These are phyloP conservation scores for Yarrowia osloensis DNA, from an alignment of 805 yeast genomes.

Conservation along the genomic window DNA sequence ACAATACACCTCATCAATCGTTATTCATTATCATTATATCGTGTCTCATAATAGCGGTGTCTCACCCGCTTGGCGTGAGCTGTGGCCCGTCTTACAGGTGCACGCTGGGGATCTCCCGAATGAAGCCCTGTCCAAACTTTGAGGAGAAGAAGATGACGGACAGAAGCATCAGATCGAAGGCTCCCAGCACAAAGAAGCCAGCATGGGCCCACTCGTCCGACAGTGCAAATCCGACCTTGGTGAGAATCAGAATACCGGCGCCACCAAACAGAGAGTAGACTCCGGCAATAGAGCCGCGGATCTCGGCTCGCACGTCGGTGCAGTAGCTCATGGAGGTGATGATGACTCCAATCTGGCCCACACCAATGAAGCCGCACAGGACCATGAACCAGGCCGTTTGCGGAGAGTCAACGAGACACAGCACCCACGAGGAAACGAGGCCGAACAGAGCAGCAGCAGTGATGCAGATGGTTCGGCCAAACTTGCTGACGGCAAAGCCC, in stretches of 20 bases:
- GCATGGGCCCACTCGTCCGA: slow-evolving; percentile 60
- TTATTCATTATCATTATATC: slow-evolving; percentile 25
- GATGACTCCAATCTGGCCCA: slow-evolving; percentile 62
- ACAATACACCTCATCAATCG: neutral
- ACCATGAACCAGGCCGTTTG: slow-evolving; percentile 32
- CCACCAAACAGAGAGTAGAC: slow-evolving; percentile 70
- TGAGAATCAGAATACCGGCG: slow-evolving; percentile 60
- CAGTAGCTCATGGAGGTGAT: slow-evolving; percentile 66
- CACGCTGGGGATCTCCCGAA: slow-evolving; percentile 22
- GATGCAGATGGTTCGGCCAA: slow-evolving; percentile 45
- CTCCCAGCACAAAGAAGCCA: slow-evolving; percentile 58
- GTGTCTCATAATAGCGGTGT: neutral
- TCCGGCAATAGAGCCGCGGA: slow-evolving; percentile 68
- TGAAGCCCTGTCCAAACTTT: slow-evolving; percentile 17
- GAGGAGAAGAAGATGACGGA: slow-evolving; percentile 17
- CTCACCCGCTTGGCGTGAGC: neutral
- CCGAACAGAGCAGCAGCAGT: slow-evolving; percentile 37
- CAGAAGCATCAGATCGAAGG: slow-evolving; percentile 42
- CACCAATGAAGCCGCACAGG: slow-evolving; percentile 54
- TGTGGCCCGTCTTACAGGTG: neutral
- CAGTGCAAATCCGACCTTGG: slow-evolving; percentile 62
- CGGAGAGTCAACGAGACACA: slow-evolving; percentile 43
- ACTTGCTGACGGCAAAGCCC: slow-evolving; percentile 58
- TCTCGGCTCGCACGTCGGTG: slow-evolving; percentile 48
- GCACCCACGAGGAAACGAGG: slow-evolving; percentile 33